Percentiles rank a stretch among this genome's conserved stretches.
These are phyloP conservation scores for Candida neerlandica DNA, from an alignment of 1,139 yeast species.

Conservation along the genomic window DNA sequence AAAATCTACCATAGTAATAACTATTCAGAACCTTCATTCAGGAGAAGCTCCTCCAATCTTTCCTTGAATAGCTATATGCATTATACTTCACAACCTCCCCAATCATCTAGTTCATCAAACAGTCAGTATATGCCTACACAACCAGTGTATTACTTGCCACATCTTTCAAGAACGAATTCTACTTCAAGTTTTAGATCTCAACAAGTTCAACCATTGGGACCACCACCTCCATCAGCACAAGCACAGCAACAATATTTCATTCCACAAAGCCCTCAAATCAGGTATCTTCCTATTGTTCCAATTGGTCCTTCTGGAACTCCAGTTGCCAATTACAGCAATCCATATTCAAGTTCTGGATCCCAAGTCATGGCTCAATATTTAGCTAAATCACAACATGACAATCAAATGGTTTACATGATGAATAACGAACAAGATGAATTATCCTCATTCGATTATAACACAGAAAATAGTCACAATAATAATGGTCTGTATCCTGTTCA, in stretches of 20 bases:
- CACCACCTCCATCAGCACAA: slow-evolving; percentile 10
- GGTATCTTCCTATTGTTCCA: slow-evolving; percentile 7
- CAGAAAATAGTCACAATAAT: background rate
- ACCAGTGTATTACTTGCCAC: slow-evolving; percentile 17
- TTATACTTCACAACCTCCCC: slow-evolving; percentile 11
- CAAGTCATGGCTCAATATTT: slow-evolving; percentile 79
- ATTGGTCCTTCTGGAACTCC: slow-evolving; percentile 7
- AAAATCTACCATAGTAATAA: slow-evolving; percentile 18
- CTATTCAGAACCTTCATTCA: slow-evolving; percentile 24
- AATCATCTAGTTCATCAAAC: slow-evolving; percentile 8
- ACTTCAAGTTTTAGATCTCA: slow-evolving; percentile 13
- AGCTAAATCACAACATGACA: slow-evolving; percentile 69
- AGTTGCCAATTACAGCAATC: slow-evolving; percentile 5
- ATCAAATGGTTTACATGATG: slow-evolving; percentile 25
- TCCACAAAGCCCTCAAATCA: slow-evolving; percentile 7
- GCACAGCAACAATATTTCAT: slow-evolving; percentile 11
- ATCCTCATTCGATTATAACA: background rate
- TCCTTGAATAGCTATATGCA: slow-evolving; percentile 27
- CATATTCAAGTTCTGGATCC: slow-evolving; percentile 56
- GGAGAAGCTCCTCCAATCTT: slow-evolving; percentile 26
- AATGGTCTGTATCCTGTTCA: slow-evolving; percentile 7
- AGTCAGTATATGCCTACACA: slow-evolving; percentile 24
- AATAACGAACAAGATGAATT: slow-evolving; percentile 12
- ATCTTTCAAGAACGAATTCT: slow-evolving; percentile 13
- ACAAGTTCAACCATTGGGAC: background rate